Conservation (phyloP, 2,329 filamentous ascomycete genomes). For the Ophiostoma angusticollis region DNA sequence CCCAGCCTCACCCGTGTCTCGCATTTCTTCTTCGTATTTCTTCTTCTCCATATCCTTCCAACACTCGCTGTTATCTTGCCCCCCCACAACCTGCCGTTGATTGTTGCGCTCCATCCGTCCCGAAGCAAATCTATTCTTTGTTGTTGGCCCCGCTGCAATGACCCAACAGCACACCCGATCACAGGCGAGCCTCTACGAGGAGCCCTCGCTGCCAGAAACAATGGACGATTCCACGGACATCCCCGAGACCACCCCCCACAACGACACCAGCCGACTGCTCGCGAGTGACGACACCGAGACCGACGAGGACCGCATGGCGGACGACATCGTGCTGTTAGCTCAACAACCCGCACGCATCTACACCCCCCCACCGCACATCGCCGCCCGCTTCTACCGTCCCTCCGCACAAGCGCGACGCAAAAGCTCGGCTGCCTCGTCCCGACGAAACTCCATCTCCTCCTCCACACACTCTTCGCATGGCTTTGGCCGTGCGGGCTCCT, state of each 20-base stretch:
- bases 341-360: slow-evolving; percentile 24
- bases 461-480: slow-evolving; percentile 58
- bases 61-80: not conserved
- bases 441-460: slow-evolving; percentile 68
- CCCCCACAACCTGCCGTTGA: too few species aligned
- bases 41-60: not conserved
- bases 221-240: slow-evolving; percentile 7
- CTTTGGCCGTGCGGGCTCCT: slow-evolving; percentile 25
- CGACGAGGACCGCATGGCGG: slow-evolving; percentile 6
- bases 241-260: not conserved
- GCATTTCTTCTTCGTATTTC: not conserved
- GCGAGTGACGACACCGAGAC: slow-evolving; percentile 8
- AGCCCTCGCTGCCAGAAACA: not conserved
- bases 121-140: too few species aligned
- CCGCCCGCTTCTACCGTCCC: slow-evolving; percentile 62
- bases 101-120: too few species aligned
- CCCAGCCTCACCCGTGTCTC: too few species aligned
- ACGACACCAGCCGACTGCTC: not conserved
- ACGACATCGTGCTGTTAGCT: not conserved
- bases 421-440: slow-evolving; percentile 64
- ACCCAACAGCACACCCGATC: slow-evolving; percentile 3
- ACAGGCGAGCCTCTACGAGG: not conserved
- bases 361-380: slow-evolving; percentile 62
- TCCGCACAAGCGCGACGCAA: slow-evolving; percentile 51
- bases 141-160: too few species aligned